A percentile compares a stretch with the other conserved stretches of the same genome.
These are phyloP conservation scores for Kalaharituber pfeilii DNA, from an alignment of 2,329 filamentous ascomycete species.

Conservation along the genomic window DNA sequence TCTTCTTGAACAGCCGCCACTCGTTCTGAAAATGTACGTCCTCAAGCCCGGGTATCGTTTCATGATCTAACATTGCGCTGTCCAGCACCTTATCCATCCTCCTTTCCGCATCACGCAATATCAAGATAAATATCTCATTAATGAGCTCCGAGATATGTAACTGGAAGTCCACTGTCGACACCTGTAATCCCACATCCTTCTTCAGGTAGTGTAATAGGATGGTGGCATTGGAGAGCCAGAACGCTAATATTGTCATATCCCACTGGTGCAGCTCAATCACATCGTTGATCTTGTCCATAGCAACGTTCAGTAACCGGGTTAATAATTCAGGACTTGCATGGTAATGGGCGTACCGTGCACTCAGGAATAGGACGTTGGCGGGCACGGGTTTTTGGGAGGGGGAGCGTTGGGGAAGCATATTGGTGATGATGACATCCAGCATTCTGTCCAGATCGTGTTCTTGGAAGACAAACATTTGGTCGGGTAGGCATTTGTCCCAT, in stretches of 20 bases:
- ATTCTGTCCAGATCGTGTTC: slow-evolving; percentile 83
- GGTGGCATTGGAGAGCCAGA: slow-evolving; percentile 97
- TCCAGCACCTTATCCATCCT: slow-evolving; percentile 93
- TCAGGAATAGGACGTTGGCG: slow-evolving; percentile 90
- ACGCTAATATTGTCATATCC: slow-evolving; percentile 98
- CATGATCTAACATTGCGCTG: slow-evolving; percentile 85
- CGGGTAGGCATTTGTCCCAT: slow-evolving; percentile 83
- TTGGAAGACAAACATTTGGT: slow-evolving; percentile 99
- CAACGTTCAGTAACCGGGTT: slow-evolving; percentile 59
- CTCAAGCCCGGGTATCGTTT: slow-evolving; percentile 93
- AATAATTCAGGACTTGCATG: slow-evolving; percentile 77
- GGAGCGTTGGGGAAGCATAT: slow-evolving; percentile 91
- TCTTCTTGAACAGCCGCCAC: slow-evolving; percentile 94
- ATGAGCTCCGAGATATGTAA: slow-evolving; percentile 83
- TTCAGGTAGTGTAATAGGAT: slow-evolving; percentile 91
- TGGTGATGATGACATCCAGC: slow-evolving; percentile 87
- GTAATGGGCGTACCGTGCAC: slow-evolving; percentile 90
- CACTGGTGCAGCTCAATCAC: slow-evolving; percentile 92
- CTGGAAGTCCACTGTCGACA: slow-evolving; percentile 75
- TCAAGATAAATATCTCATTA: slow-evolving; percentile 96
- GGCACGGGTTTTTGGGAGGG: slow-evolving; percentile 96
- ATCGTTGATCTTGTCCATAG: slow-evolving; percentile 92
- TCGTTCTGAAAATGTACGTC: slow-evolving; percentile 95
- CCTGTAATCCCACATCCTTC: slow-evolving; percentile 69
- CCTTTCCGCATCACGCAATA: slow-evolving; percentile 87